A percentile compares a stretch with the other conserved stretches of the same genome.
phyloP scores from a whole-genome alignment of 495 filamentous ascomycete genomes.

The Poronia punctata region DNA sequence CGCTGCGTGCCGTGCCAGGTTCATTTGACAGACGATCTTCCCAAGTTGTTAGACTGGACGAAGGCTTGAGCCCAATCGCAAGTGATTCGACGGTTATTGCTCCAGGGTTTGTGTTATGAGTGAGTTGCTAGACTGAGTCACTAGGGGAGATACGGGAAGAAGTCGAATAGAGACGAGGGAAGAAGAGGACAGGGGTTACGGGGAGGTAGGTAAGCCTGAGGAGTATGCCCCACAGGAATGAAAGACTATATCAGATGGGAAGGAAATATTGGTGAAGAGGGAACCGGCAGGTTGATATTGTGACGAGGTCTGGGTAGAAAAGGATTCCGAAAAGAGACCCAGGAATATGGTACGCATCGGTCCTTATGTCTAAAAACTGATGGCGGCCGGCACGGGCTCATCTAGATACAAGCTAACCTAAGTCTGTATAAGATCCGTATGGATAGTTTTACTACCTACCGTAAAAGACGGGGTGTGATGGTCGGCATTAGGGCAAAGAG shows the following conservation, averaged over 20 bases:
- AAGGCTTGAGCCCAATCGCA: neutral
- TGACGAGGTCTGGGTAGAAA: too few species aligned
- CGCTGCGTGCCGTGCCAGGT: constrained; percentile 3
- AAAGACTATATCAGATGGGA: neutral
- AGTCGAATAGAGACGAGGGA: constrained; percentile 1
- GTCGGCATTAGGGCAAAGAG: too few species aligned
- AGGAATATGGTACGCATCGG: constrained; percentile 25
- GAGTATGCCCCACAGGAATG: neutral
- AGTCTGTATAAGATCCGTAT: neutral
- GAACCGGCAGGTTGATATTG: too few species aligned
- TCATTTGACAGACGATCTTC: constrained; percentile 13
- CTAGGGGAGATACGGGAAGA: constrained; percentile 18
- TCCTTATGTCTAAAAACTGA: constrained; percentile 16
- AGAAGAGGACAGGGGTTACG: neutral
- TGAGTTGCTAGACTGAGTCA: too few species aligned
- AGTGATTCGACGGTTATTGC: constrained; percentile 6
- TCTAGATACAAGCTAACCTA: neutral
- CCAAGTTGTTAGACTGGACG: neutral
- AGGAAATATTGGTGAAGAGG: neutral
- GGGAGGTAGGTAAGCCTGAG: constrained; percentile 1
- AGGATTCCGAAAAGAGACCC: constrained; percentile 22
- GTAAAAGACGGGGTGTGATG: too few species aligned
- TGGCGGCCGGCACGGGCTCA: constrained; percentile 15
- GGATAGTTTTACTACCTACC: neutral
- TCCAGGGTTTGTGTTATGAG: constrained; percentile 16